Conservation (phyloP, 176 grass and related monocot genomes). For the Saccharum spontaneum region DNA sequence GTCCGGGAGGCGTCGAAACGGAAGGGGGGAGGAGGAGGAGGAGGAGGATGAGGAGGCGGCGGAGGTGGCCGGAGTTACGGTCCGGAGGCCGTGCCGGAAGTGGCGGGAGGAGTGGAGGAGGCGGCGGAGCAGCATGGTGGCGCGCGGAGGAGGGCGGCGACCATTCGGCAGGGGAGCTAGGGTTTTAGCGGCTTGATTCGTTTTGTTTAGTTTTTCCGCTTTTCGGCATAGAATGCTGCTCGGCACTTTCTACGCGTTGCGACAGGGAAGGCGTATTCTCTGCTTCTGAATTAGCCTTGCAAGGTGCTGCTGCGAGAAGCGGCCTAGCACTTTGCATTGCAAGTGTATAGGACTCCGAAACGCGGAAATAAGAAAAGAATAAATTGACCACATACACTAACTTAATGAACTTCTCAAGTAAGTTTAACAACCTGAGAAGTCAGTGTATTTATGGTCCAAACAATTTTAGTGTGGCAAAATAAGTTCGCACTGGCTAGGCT, state of each 20-base stretch:
- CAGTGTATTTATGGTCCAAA: background rate
- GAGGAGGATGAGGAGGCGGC: background rate
- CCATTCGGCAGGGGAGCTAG: constrained; percentile 39
- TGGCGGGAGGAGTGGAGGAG: constrained; percentile 46
- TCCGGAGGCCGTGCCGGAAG: constrained; percentile 40
- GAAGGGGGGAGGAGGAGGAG: background rate
- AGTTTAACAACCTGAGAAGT: background rate
- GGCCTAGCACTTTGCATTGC: too few species aligned
- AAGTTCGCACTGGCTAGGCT: background rate
- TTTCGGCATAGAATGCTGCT: background rate
- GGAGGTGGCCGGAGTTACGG: constrained; percentile 20
- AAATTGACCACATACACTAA: background rate
- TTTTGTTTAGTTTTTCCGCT: constrained; percentile 7
- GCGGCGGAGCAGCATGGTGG: constrained; percentile 69
- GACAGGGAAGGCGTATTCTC: accelerated
- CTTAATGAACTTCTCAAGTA: background rate
- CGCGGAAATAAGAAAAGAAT: background rate
- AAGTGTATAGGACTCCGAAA: too few species aligned
- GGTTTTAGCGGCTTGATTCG: constrained; percentile 54
- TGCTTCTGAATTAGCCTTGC: accelerated
- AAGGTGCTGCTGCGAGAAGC: background rate
- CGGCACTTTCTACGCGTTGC: accelerated
- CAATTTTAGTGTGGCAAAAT: background rate
- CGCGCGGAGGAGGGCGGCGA: constrained; percentile 34
- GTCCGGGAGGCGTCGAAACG: constrained; percentile 23